These are phyloP conservation scores for Dothistroma septosporum DNA, from an alignment of 2,329 filamentous ascomycete genomes.

Conservation along the genomic window DNA sequence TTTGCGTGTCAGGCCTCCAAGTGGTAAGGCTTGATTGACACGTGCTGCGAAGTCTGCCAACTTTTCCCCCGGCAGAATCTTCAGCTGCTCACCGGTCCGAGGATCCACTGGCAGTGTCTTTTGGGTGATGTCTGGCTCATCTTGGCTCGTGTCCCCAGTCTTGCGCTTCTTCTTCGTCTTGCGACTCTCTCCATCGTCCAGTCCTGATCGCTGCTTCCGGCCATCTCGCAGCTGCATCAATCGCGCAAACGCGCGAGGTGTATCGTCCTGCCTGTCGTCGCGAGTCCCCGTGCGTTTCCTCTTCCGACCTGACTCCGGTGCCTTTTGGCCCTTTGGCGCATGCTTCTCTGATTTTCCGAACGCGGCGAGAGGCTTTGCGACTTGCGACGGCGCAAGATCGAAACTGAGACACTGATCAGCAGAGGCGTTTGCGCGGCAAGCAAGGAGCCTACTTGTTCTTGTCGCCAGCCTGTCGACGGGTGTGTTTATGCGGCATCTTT, in stretches of 20 bases:
- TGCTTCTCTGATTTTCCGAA: constrained; percentile 41
- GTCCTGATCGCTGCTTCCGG: constrained; percentile 56
- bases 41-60: constrained; percentile 76
- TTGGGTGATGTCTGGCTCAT: constrained; percentile 6
- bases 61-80: constrained; percentile 77
- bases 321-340: constrained; percentile 21
- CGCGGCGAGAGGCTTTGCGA: constrained; percentile 57
- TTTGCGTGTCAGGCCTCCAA: constrained; percentile 61
- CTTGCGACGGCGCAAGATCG: constrained; percentile 58
- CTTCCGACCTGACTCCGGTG: constrained; percentile 17
- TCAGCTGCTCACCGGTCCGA: constrained; percentile 46
- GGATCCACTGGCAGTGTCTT: constrained; percentile 7
- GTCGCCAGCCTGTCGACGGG: constrained; percentile 32
- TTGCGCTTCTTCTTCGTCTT: constrained; percentile 45
- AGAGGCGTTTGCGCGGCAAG: not conserved
- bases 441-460: constrained; percentile 33
- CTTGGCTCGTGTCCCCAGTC: constrained; percentile 14
- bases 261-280: constrained; percentile 66
- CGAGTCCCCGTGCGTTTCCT: constrained; percentile 34
- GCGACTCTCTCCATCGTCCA: constrained; percentile 63
- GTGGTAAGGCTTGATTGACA: constrained; percentile 78
- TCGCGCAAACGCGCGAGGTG: constrained; percentile 79
- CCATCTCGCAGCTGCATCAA: constrained; percentile 68
- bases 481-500: constrained; percentile 34
- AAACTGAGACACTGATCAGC: constrained; percentile 41